Base-by-base conservation (phyloP, 805 yeast species). In the Yamadazyma laniorum region DNA sequence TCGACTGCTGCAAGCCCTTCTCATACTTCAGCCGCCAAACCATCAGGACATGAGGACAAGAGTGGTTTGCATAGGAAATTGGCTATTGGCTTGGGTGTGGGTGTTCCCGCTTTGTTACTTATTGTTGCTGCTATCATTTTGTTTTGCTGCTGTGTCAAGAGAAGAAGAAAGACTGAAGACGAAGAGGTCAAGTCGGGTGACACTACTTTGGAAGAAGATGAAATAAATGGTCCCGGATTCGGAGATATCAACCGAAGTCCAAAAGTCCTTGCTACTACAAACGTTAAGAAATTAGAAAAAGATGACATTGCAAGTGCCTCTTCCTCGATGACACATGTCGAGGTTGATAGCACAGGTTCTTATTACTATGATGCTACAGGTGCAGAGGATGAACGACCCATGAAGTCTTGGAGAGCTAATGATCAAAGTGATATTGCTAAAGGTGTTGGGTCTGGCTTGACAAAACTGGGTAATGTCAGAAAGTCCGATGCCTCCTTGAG, bases 31-130 rank as follows among this genome's bases (percentile, higher is more conserved):
- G 7, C 41, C 15, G 13, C 40, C 5, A 21, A 18, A 15, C 12
- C 26, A 12, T 21, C 27, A 21, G 19, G 21, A 1, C 18, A 18
- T 5, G 25, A 35, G 11, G 35, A 22, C 9, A 29, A 33, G 15
- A 32, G 26, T 12, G 44, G 38, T 14, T 7, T 29, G 6, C 37
- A 66, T 36, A 82, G 75, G 47, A 74, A 76, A 2, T 67, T 86
- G n/a, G 96, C 95, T 0, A 85, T 91, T 54, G 95, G 90, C 1
- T 74, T 90, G 43, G 97, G 96, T 39, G 90, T 85, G n/a, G 86
- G 83, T 2, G 72, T 93, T 32, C 95, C 96, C 1, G 55, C 74
- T 0, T 62, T 77, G 3, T 72, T 73, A 2, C 50, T 85, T 0
- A 50, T 80, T 6, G 48, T 79, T 2, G 72, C 77, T 0, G 68